A percentile compares a stretch with the other conserved stretches of the same genome.
phyloP scores from a whole-genome alignment of 2,329 filamentous ascomycete genomes.

The Myriosclerotinia duriaeana region DNA sequence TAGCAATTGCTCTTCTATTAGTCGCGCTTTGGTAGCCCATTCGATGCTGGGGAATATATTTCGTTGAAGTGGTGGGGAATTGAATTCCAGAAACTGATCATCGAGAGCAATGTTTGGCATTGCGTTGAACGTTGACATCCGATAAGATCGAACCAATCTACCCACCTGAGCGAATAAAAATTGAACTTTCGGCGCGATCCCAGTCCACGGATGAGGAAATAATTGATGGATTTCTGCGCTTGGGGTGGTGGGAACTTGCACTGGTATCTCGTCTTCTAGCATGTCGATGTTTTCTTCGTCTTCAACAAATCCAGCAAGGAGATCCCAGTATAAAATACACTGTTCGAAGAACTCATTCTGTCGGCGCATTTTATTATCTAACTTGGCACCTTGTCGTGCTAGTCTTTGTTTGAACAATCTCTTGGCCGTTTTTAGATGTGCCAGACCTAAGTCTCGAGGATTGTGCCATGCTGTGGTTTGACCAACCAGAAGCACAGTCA shows the following conservation, averaged over 20 bases:
- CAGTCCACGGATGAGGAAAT: conserved; percentile 39
- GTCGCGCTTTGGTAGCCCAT: conserved; percentile 30
- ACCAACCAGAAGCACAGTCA: conserved; percentile 59
- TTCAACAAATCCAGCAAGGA: conserved; percentile 38
- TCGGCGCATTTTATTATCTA: conserved; percentile 28
- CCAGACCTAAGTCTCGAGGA: conserved; percentile 51
- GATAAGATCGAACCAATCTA: conserved; percentile 35
- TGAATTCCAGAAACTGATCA: conserved; percentile 12
- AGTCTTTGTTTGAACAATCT: conserved; percentile 33
- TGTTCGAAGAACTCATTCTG: conserved; percentile 39
- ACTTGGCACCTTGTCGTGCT: conserved; percentile 27
- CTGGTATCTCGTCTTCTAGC: conserved; percentile 4
- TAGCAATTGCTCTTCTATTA: conserved; percentile 36
- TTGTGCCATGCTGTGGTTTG: conserved; percentile 62
- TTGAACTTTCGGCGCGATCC: conserved; percentile 35
- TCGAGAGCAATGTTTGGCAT: background rate
- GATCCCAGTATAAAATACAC: conserved; percentile 40
- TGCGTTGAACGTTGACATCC: conserved; percentile 26
- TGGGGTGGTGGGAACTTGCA: conserved; percentile 1
- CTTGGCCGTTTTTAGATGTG: conserved; percentile 38
- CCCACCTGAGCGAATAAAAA: conserved; percentile 37
- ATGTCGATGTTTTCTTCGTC: conserved; percentile 31
- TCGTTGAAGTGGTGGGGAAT: conserved; percentile 19
- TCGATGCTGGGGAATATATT: conserved; percentile 29
- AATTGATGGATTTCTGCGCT: conserved; percentile 27